Base-by-base conservation (phyloP, 176 grass and related monocot genomes). In the Oropetium thomaeum region DNA sequence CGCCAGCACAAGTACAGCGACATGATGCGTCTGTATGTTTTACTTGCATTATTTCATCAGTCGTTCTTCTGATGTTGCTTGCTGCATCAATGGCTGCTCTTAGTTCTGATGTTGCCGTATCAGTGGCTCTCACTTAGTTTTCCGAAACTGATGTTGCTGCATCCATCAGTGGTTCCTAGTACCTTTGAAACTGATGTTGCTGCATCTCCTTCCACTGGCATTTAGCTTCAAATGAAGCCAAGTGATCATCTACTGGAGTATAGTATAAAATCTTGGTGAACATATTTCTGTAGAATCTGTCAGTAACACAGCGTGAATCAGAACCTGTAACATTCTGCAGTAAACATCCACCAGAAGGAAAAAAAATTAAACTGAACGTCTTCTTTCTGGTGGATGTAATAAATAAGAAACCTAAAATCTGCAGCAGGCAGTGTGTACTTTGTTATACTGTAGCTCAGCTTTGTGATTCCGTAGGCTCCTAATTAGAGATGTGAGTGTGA, bases 401-500 rank as follows among this genome's bases (percentile, higher is more conserved):
- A 51, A 82, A 73, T 78, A 82, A 48, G 20, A 25, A 10, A 32
- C 25, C 48, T 15, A 33, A 49, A 53, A 39, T 60, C 49, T 79
- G 63, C 74, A 87, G 71, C 22, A n/a, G 1, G 41, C 20, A 27
- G 22, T 1, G 32, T 78, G 75, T 69, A 83, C 69, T 79, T 83
- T 43, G 52, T 53, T 69, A 68, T 78, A 74, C 62, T 74, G 68
- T 79, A 74, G 81, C 78, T 80, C 28, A 54, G 39, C 70, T 83
- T 83, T 35, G 77, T 75, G 44, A 62, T 39, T 64, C 43, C 54
- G 40, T 69, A 69, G 62, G 69, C 26, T 68, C 55, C 44, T 42
- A 53, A 53, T 44, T 49, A 57, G 49, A 48, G 30, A 0, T 13
- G 73, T 12, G 49, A 22, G 32, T 64, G 40, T 51, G 26, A 67